Base-by-base conservation (phyloP, 139 green algal species). In the Pedinophyceae sp. region DNA sequence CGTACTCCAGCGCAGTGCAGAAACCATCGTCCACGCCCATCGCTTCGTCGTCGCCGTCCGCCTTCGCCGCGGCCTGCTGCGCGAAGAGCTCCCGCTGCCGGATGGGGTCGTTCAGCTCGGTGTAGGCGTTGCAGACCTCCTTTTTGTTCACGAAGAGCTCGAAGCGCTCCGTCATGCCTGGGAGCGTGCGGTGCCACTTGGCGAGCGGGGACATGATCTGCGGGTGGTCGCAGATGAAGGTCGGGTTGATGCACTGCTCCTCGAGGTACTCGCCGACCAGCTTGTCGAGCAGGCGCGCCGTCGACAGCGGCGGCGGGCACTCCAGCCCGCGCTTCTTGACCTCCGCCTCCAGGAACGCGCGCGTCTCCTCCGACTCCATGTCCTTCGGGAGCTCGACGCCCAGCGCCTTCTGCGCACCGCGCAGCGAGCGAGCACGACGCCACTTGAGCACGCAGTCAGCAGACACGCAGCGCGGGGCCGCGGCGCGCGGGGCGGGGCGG, bases 121-220 rank as follows among this genome's bases (percentile, higher is more conserved):
- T 99, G 87, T 99, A 99, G 2, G 91, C 86, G 69, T 99, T 98
- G 71, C 77, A 89, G 29, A 97, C 69, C 78, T 98, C 90, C 48
- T 77, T 72, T 65, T 81, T 89, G 79, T 97, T 97, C 27, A 98
- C 77, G 69, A 99, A 99, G 34, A 98, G 76, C 78, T 99, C 92
- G 65, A 99, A 99, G 23, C 92, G 83, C 80, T 99, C 92, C 1
- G 92, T 97, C 72, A 98, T 73, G 30, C 73, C 75, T 3, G 80
- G 82, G 38, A 76, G 54, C 23, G 59, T 34, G 47, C 86, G 72
- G 63, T 94, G 86, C 83, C 84, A 95, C 74, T 99, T 99, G 59
- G 92, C 91, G 17, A 99, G 78, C 10, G 92, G 92, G 39, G 66
- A 86, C 92, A 99, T 99, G 73, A 98, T 80, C 74, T 96, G 85